Percentiles rank a stretch among this genome's conserved stretches.
These are phyloP conservation scores for Citeromyces matritensis DNA, from an alignment of 805 yeast species.

Conservation along the genomic window DNA sequence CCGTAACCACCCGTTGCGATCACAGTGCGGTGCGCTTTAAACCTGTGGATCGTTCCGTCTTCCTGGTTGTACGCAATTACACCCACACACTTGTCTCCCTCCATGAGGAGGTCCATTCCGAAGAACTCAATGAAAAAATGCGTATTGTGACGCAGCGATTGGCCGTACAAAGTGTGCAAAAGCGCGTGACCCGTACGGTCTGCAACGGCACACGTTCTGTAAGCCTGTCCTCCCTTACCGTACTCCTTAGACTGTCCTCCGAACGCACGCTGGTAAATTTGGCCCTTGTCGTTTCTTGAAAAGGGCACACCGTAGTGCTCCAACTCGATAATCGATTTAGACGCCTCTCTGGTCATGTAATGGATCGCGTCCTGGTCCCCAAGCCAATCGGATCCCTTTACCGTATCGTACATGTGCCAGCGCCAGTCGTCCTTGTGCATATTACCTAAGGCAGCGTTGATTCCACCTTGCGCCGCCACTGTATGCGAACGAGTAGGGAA, in stretches of 20 bases:
- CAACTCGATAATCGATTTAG: constrained; percentile 85
- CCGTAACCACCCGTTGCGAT: constrained; percentile 99
- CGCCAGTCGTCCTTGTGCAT: constrained; percentile 99
- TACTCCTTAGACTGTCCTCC: constrained; percentile 94
- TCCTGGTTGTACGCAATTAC: constrained; percentile 96
- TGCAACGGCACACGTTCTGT: constrained; percentile 98
- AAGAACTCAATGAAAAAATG: constrained; percentile 96
- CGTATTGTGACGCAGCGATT: constrained; percentile 90
- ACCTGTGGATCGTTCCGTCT: constrained; percentile 96
- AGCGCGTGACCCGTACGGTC: constrained; percentile 98
- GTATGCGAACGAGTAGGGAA: constrained; percentile 98
- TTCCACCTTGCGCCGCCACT: constrained; percentile 99
- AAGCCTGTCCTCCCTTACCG: constrained; percentile 98
- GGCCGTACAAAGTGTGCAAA: constrained; percentile 91
- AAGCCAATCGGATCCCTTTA: constrained; percentile 97
- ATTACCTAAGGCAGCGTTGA: constrained; percentile 96
- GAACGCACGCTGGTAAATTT: constrained; percentile 96
- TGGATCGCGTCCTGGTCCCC: constrained; percentile 99
- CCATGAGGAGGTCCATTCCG: constrained; percentile 87
- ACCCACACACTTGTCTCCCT: constrained; percentile 94
- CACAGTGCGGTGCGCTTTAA: constrained; percentile 91
- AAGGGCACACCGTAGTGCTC: constrained; percentile 98
- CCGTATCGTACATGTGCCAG: constrained; percentile 99
- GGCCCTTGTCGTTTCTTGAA: constrained; percentile 92
- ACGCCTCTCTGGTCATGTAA: constrained; percentile 98